phyloP scores from a whole-genome alignment of 805 yeast genomes.

The Ogataea degrootiae region DNA sequence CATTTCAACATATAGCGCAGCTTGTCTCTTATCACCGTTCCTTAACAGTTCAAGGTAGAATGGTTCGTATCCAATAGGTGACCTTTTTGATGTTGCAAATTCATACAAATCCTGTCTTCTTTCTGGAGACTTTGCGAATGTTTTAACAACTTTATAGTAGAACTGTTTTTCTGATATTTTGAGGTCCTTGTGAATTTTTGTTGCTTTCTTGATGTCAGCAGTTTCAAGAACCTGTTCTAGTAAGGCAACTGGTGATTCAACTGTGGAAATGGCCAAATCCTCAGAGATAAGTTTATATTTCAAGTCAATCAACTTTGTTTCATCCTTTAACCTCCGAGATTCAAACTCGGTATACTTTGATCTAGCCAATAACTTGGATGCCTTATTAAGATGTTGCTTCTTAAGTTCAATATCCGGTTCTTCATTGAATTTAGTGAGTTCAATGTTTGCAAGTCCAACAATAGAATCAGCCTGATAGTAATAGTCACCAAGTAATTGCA shows the following conservation, averaged over 20 bases:
- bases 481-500: conserved; percentile 44
- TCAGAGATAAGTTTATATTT: conserved; percentile 36
- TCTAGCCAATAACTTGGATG: conserved; percentile 29
- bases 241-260: conserved; percentile 42
- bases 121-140: conserved; percentile 41
- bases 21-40: conserved; percentile 53
- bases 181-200: conserved; percentile 45
- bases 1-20: conserved; percentile 53
- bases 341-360: conserved; percentile 32
- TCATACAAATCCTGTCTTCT: conserved; percentile 51
- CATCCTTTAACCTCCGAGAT: conserved; percentile 38
- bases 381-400: conserved; percentile 24
- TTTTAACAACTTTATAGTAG: conserved; percentile 49
- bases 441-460: conserved; percentile 40
- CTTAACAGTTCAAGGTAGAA: conserved; percentile 52
- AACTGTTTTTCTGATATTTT: conserved; percentile 53
- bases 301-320: conserved; percentile 35
- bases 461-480: conserved; percentile 62
- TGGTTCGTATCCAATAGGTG: conserved; percentile 70
- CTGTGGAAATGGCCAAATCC: background rate
- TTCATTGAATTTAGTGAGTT: conserved; percentile 24
- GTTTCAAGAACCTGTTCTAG: conserved; percentile 39
- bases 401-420: conserved; percentile 21
- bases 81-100: conserved; percentile 46
- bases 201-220: conserved; percentile 51